Base-by-base conservation (phyloP, 495 filamentous ascomycete genomes). In the Neurospora africana region DNA sequence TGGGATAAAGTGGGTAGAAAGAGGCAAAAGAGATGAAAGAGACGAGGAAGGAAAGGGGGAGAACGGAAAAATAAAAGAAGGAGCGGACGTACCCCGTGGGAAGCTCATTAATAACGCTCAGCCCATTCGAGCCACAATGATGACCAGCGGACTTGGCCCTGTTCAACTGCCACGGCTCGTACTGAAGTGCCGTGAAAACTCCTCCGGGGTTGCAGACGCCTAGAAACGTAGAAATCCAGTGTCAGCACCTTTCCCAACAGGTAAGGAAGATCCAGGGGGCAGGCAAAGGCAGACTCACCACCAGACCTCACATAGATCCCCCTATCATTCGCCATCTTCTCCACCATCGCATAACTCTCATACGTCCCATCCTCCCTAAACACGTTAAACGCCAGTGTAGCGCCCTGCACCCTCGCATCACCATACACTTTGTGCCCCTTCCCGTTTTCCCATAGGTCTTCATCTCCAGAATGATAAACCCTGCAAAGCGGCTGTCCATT, bases 331-430 rank as follows among this genome's bases (percentile, higher is more conserved):
- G 92, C 92, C 10, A 85, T 76, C 43, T 84, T 81, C 79, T 93
- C 91, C 13, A 95, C 85, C 13, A 86, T 80, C 0, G 85, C 81
- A 75, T 90, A 89, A 3, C 84, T 81, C 44, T 91, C 79, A 74
- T 85, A 88, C 3, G 79, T 81, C 1, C 90, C 91, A 43, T 87
- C 81, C 8, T 82, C 76, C 21, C 81, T 78, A 7, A 84, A 78
- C 43, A 94, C 75, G 74, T 93, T 93, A 76, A 94, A 91, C 4
- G 91, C 89, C 72, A 95, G 79, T 1, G 89, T 91, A 2, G 90
- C 87, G 1, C 92, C 92, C 78, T 94, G 92, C 39, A 83, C 84
- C 36, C 71, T 79, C 0, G 85, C 68, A 77, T 94, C 86, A 0
- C 84, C 85, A 70, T 89, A 92, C 2, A 78, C 78, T 17, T 37